Evolutionary conservation across 192 early-diverging fungal species (phyloP), one percentile per base, ranked within the genome.

Genomic region (Tieghemiomyces parasiticus): DNA sequence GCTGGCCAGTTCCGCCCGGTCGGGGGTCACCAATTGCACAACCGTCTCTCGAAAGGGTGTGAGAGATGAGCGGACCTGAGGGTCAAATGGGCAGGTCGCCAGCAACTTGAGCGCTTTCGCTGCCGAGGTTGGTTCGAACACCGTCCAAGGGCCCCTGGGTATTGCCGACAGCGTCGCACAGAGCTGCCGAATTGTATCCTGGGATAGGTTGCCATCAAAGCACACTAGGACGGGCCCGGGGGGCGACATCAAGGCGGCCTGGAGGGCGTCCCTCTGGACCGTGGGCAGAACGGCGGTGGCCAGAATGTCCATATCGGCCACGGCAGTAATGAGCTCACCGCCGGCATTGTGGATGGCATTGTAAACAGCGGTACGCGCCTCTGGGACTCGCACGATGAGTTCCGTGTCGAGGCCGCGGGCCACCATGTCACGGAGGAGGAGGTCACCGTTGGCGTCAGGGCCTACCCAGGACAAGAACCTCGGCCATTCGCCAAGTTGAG

Each of bases 251-350:
- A 10, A 67, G 48, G 25, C 64, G 61, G 20, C 58, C 47, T n/a
- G 49, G 28, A 28, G 65, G 24, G 50, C 24, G 20, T 62, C 26
- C 26, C 13, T 32, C 25, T 1, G 28, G 13, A n/a, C 31, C 45
- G 33, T 56, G 33, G 35, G 50, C 16, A 34, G 31, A 38, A 4
- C 34, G 65, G 19, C 91, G 49, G n/a, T 68, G 16, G 71, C 75
- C 66, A 90, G 88, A 22, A 95, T 82, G 32, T 69, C 72, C 95
- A 99, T 99, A 60, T 99, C 95, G 16, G 92, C 93, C 0, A 96
- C 86, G 1, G 90, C 95, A 10, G 77, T 69, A 0, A 91, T 19
- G 26, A 93, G 66, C 20, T 86, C 75, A 10, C 95, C 95, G 33
- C 78, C 63, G 1, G 71, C 46, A 19, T 71, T 58, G 62, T 92